These are phyloP conservation scores for Amaranthus cruentus DNA, from an alignment of 148 eudicot species.

Conservation along the genomic window DNA sequence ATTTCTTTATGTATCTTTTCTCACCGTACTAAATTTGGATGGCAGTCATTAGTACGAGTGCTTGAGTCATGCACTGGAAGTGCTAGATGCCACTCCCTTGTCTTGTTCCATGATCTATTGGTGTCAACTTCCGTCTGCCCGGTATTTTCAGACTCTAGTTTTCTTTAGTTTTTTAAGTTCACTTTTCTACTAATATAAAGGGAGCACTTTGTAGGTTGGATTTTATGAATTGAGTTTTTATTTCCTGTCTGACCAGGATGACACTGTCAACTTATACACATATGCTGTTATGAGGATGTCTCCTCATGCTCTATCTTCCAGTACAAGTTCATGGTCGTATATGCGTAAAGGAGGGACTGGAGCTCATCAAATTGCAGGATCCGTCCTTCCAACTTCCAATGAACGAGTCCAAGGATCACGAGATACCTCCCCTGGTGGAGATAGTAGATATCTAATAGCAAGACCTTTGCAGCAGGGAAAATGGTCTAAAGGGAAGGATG, in stretches of 20 bases:
- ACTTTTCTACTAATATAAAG: too few species aligned
- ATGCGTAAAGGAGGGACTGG: slow-evolving; percentile 61
- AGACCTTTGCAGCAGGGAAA: slow-evolving; percentile 72
- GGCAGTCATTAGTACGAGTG: slow-evolving; percentile 74
- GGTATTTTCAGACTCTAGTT: slow-evolving; percentile 34
- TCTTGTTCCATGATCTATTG: slow-evolving; percentile 86
- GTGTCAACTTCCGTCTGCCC: slow-evolving; percentile 83
- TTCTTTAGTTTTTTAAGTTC: background rate
- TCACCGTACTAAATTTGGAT: slow-evolving; percentile 7
- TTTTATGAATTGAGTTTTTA: background rate
- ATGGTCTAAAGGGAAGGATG: slow-evolving; percentile 91
- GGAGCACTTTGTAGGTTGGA: background rate
- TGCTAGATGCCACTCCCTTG: slow-evolving; percentile 59
- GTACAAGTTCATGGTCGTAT: slow-evolving; percentile 76
- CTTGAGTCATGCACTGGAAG: slow-evolving; percentile 69
- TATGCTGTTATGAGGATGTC: slow-evolving; percentile 80
- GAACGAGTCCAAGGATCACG: slow-evolving; percentile 44
- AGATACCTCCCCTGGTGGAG: slow-evolving; percentile 50
- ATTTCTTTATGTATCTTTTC: background rate
- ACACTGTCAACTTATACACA: slow-evolving; percentile 72
- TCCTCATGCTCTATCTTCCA: slow-evolving; percentile 66
- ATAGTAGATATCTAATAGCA: slow-evolving; percentile 37
- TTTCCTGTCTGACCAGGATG: slow-evolving; percentile 46
- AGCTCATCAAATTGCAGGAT: slow-evolving; percentile 39
- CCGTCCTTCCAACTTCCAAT: slow-evolving; percentile 37